Evolutionary conservation across 257 asterid genomes (phyloP), one percentile per base, ranked within the genome.

Genomic region (Jasminum sambac): DNA sequence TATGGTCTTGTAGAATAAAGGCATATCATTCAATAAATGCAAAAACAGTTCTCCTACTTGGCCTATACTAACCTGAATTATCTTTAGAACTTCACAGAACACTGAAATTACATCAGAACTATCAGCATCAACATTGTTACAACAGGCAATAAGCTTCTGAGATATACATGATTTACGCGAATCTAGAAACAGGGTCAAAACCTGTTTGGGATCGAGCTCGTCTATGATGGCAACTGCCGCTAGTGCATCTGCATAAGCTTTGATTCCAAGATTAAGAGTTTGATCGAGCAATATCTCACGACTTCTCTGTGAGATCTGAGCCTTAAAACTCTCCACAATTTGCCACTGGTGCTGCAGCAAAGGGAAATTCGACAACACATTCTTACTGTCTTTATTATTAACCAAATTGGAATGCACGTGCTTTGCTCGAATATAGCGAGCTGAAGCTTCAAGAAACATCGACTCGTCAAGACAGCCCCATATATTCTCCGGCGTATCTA

Each of bases 381-480:
- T 85, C 78, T 76, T 87, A 66, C 73, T 78, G 43, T 88, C 89
- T 73, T 73, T 77, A 72, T 67, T 75, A 74, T 78, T 79, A 38
- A 80, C 78, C 83, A 95, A 78, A 78, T 80, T 82, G 77, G 34
- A 73, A 77, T 95, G 96, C 63, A 89, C 99, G 9, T 89, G 92
- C 68, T 91, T 95, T 1, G 99, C 98, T 2, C 98, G 89, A 59
- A 88, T 84, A 75, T 95, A 95, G 40, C 99, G 87, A 4, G 97
- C 95, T 6, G 99, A 87, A 23, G 96, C 82, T 69, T 95, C 98
- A 3, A 91, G 82, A 75, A 89, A 91, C 99, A 95, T 95, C 12
- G 87, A 91, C 72, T 95, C 99, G 64, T 95, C 99, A 8, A 95
- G 89, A 76, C 99, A 88, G 36, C 99, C 99, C 99, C 99, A 95